Base-by-base conservation (phyloP, 805 yeast genomes). In the Candida pseudoglaebosa region DNA sequence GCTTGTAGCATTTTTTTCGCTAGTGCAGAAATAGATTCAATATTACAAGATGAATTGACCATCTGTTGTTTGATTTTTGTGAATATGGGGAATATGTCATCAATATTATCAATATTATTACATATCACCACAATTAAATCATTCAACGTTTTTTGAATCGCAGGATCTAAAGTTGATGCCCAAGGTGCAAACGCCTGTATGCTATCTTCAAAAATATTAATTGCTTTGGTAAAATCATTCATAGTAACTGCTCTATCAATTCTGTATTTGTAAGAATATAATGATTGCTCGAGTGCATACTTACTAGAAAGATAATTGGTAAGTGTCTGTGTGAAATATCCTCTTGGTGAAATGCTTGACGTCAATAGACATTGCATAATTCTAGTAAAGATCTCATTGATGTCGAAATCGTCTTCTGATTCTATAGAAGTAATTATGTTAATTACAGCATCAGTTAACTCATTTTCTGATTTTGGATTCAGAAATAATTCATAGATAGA, bases 111-210 rank as follows among this genome's bases (percentile, higher is more conserved):
- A 10, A 61, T 53, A 24, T 65, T 57, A 3, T 32, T 13, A 17
- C 68, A 60, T 6, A 60, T 37, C 0, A 63, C 45, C 18, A 70
- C 44, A 7, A 78, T 61, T 45, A 77, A 70, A 12, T 70, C 60
- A 49, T 69, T 67, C 41, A 81, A 56, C 0, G 75, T 61, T 4
- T 62, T 52, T 41, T 61, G 64, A 2, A 76, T 45, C n/a, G 59
- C 57, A 1, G 73, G 68, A 34, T 60, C 56, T 18, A 9, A 6
- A 8, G 35, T 21, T 9, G 39, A 18, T 12, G 43, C 38, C 70
- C 70, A 64, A 22, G 52, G 49, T 4, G 41, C 41, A 18, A 35
- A 43, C 1, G 46, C 33, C 6, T 41, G 38, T 12, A 61, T 28
- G 43, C 71, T 66, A 35, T 62, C 57, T 12, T 59, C 58, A 38